Evolutionary conservation across 2,329 filamentous ascomycete genomes (phyloP).

Genomic region (Pseudogymnoascus sp.): DNA sequence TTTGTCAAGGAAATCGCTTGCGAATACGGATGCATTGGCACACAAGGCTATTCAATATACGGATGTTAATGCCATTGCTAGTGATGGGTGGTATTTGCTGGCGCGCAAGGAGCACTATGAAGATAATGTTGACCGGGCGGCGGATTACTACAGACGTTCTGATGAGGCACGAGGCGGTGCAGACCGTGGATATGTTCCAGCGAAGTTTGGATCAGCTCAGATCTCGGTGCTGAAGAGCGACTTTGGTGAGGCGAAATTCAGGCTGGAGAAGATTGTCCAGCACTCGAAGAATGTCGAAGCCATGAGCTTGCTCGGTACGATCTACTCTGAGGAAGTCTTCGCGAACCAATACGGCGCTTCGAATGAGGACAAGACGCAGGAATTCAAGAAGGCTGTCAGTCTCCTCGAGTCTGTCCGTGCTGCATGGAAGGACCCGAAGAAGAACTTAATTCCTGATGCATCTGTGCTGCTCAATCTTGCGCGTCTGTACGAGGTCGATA

Average conservation of each 20-base stretch:
- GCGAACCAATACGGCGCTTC: slow-evolving; percentile 61
- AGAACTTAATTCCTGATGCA: slow-evolving; percentile 71
- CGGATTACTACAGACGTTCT: slow-evolving; percentile 80
- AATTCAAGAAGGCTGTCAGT: slow-evolving; percentile 78
- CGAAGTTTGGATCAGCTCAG: slow-evolving; percentile 91
- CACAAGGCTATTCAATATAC: slow-evolving; percentile 93
- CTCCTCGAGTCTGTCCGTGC: slow-evolving; percentile 78
- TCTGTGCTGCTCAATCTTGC: slow-evolving; percentile 88
- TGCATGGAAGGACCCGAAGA: slow-evolving; percentile 91
- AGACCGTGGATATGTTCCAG: slow-evolving; percentile 86
- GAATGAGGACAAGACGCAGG: slow-evolving; percentile 80
- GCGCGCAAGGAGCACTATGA: slow-evolving; percentile 85
- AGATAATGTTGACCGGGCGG: slow-evolving; percentile 66
- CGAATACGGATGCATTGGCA: slow-evolving; percentile 77
- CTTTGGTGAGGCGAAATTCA: slow-evolving; percentile 84
- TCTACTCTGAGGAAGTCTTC: slow-evolving; percentile 94
- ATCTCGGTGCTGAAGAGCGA: slow-evolving; percentile 79
- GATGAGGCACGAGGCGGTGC: slow-evolving; percentile 87
- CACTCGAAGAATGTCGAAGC: slow-evolving; percentile 78
- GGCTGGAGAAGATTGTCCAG: slow-evolving; percentile 89
- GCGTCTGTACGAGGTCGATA: slow-evolving; percentile 77
- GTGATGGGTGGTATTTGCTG: slow-evolving; percentile 94
- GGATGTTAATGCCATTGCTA: slow-evolving; percentile 92
- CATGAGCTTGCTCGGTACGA: slow-evolving; percentile 82
- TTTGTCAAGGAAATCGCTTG: slow-evolving; percentile 70